A percentile compares a stretch with the other conserved stretches of the same genome.
phyloP scores from a whole-genome alignment of 164 flowering plant genomes.

The Pachysandra terminalis region DNA sequence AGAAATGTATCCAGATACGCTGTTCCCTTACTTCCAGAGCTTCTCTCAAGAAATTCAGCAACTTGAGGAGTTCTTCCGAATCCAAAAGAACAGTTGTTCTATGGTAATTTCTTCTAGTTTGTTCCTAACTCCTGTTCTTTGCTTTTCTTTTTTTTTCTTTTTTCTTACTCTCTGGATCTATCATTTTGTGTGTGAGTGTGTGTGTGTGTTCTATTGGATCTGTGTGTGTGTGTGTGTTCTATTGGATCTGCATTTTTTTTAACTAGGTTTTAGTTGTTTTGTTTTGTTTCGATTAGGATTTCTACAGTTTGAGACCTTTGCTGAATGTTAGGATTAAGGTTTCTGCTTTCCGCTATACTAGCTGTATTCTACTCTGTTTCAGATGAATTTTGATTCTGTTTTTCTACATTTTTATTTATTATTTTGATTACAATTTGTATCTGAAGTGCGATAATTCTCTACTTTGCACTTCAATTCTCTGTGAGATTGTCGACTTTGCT shows the following conservation, averaged over 20 bases:
- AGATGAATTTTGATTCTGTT: background rate
- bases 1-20: conserved; percentile 51
- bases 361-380: background rate
- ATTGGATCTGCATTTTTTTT: conserved; percentile 11
- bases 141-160: conserved; percentile 3
- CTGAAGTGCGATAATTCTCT: background rate
- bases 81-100: conserved; percentile 45
- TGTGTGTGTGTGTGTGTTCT: no score
- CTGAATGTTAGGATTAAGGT: background rate
- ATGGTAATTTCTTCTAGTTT: conserved; percentile 33
- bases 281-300: background rate
- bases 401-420: no score
- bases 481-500: background rate
- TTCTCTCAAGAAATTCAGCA: conserved; percentile 52
- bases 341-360: background rate
- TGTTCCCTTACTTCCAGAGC: conserved; percentile 60
- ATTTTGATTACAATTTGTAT: background rate
- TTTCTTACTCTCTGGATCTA: background rate
- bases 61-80: conserved; percentile 46
- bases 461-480: background rate
- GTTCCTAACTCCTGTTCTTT: no score
- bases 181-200: no score
- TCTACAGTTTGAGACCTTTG: background rate
- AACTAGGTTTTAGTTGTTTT: background rate
- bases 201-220: background rate